Evolutionary conservation across 106 monocot genomes (phyloP), one percentile per base, ranked within the genome.

Genomic region (Dioscorea alata): DNA sequence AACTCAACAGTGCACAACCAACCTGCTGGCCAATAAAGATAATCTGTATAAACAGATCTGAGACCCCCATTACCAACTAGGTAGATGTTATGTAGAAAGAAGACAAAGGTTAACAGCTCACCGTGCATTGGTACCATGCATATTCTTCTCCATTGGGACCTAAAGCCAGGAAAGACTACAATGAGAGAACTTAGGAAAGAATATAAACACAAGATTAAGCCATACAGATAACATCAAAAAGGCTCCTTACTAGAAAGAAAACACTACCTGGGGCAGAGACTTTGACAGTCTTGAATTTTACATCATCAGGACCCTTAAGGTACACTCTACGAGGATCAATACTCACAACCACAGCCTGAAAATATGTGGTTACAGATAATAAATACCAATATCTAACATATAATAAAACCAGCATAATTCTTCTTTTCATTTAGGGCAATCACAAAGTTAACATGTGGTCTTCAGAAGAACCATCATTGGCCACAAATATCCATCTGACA

Each of bases 111-210:
- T 59, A 71, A 66, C 13, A 20, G 19, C 72, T 68, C 80, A 99
- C 97, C 48, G 90, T 92, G 83, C 97, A 99, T 56, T 99, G 97
- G 76, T 99, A 99, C 97, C 97, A 99, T 57, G 85, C 97, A 81
- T 99, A 99, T 66, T 88, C 83, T 90, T 99, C 92, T 69, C 97
- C 97, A 53, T 61, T 24, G 19, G 97, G 92, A 58, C 97, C 97
- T 99, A 71, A 77, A 66, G 76, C 52, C 23, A 66, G 60, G 35
- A 64, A 68, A 61, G 28, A 35, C 22, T 9, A 21, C 17, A 65
- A 25, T 33, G 42, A 67, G 20, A 0, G 35, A 20, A 16, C 63
- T 21, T 32, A 73, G 69, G 20, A 64, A 28, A n/a, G n/a, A 2
- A 54, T 12, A 25, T 62, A 66, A 23, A 18, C 25, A 50, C 2